Base-by-base conservation (phyloP, 2,329 filamentous ascomycete species). In the Pleochaeta shiraiana region DNA sequence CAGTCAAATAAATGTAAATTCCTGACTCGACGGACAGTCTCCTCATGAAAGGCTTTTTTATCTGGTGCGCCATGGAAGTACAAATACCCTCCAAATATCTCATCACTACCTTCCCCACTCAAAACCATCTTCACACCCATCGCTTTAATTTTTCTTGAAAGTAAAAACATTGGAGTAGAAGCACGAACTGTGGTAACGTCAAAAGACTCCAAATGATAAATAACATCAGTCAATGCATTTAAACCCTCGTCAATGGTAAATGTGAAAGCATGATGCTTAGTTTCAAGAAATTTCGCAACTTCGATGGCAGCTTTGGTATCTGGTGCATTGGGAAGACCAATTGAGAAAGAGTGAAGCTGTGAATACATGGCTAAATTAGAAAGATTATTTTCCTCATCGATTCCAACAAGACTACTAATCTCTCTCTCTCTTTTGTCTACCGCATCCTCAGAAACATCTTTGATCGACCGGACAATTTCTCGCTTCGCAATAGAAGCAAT, bases 81-180 rank as follows among this genome's bases (percentile, higher is more conserved):
- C 24, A 98, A 84, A 76, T 98, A 98, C 64, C 93, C 93, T 68
- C 93, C 93, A 70, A 97, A 97, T 74, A 96, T 96, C 78, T 98
- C 93, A 75, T 98, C 93, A 72, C 88, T 93, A 62, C 93, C 93
- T 77, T 98, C 93, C 67, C 93, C 93, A 72, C 88, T 95, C 67
- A 98, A 82, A 65, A 98, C 93, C 93, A 98, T 98, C 83, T 98
- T 98, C 73, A 98, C 88, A 68, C 93, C 93, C 85, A 96, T 92
- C 39, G 91, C 93, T 81, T 98, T 98, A 81, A 98, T 98, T 81
- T 98, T 98, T 74, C 95, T 86, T 67, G 90, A 93, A 60, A 98
- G 82, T 68, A 98, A 79, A 78, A 96, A 98, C 93, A 98, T 98
- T 69, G 93, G 93, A 12, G 93, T 98, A 12, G 92, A 97, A 64